phyloP scores from a whole-genome alignment of 2,329 filamentous ascomycete species.

The Exserohilum turcica region DNA sequence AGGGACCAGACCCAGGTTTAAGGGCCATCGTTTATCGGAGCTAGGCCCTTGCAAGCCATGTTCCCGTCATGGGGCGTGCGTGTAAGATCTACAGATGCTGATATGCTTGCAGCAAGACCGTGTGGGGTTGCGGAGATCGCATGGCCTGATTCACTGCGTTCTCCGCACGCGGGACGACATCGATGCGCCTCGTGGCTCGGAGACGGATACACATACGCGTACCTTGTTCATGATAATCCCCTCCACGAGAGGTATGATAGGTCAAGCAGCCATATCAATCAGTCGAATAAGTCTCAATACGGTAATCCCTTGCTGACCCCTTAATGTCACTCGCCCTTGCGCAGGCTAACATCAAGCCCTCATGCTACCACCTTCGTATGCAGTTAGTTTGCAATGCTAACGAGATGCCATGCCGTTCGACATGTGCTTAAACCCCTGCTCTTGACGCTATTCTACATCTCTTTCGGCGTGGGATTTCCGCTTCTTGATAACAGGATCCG shows the following conservation, averaged over 20 bases:
- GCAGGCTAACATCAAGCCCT: not conserved
- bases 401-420: not conserved
- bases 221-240: not conserved
- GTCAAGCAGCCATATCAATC: not conserved
- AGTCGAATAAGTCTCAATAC: not conserved
- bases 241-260: not conserved
- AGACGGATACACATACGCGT: not conserved
- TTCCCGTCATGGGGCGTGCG: not conserved
- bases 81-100: not conserved
- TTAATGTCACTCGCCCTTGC: slow-evolving; percentile 1
- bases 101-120: not conserved
- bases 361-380: not conserved
- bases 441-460: not conserved
- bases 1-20: slow-evolving; percentile 4
- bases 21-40: not conserved
- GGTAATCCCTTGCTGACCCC: slow-evolving; percentile 8
- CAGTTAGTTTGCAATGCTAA: not conserved
- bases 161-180: not conserved
- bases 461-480: not conserved
- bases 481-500: not conserved
- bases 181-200: not conserved
- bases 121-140: slow-evolving; percentile 2
- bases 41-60: not conserved
- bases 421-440: not conserved
- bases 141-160: not conserved